These are phyloP conservation scores for Haberlea rhodopensis DNA, from an alignment of 257 asterid genomes.

Conservation along the genomic window DNA sequence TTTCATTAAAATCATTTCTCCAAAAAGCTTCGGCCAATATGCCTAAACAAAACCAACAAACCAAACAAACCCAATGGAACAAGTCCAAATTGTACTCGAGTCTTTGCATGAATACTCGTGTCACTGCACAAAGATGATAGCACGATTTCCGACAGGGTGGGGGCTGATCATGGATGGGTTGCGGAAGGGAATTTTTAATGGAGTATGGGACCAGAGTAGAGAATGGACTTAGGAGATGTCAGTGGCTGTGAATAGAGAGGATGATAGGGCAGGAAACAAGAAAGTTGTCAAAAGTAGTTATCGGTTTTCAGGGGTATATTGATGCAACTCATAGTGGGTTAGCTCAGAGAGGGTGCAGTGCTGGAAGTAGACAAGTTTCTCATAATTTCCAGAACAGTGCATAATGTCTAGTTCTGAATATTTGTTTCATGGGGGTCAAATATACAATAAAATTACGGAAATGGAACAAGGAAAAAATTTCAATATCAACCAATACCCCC, in stretches of 20 bases:
- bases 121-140: not conserved
- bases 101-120: not conserved
- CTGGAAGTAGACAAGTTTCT: not conserved
- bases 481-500: constrained; percentile 4
- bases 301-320: constrained; percentile 3
- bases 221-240: not conserved
- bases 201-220: constrained; percentile 4
- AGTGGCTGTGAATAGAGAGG: not conserved
- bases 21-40: not conserved
- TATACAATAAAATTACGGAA: too few species aligned
- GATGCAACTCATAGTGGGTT: not conserved
- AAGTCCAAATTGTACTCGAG: not conserved
- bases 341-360: not conserved
- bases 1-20: not conserved
- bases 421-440: not conserved
- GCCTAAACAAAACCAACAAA: too few species aligned
- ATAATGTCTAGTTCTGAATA: not conserved
- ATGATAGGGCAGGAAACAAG: not conserved
- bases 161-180: not conserved
- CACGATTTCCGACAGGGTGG: constrained; percentile 3
- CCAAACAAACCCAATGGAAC: not conserved
- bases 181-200: not conserved
- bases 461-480: not conserved
- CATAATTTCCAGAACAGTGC: not conserved
- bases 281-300: not conserved